Evolutionary conservation across 2,329 filamentous ascomycete genomes (phyloP).

Genomic region (Ascochyta viciae-villosae): DNA sequence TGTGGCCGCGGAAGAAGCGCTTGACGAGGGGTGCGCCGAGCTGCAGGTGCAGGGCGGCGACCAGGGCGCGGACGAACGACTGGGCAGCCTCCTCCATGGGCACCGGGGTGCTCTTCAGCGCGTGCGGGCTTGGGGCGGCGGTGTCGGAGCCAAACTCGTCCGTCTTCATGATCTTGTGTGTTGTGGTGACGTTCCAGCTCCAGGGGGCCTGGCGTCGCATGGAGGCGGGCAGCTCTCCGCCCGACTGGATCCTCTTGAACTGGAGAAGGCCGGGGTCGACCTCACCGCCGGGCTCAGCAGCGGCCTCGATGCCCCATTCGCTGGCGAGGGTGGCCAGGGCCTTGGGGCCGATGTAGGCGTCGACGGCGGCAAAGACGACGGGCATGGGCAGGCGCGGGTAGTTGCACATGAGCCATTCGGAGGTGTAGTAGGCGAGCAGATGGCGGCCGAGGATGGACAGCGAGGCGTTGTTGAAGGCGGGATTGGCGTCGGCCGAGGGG

Average conservation of each 20-base stretch:
- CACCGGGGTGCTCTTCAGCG: conserved; percentile 30
- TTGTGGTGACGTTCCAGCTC: conserved; percentile 53
- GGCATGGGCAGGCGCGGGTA: conserved; percentile 90
- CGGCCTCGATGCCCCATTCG: conserved; percentile 91
- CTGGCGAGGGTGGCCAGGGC: conserved; percentile 75
- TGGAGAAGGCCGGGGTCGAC: conserved; percentile 92
- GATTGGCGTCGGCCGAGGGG: conserved; percentile 78
- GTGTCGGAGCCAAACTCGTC: conserved; percentile 81
- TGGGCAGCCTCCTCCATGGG: conserved; percentile 68
- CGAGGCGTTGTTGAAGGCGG: conserved; percentile 86
- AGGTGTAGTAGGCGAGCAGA: conserved; percentile 85
- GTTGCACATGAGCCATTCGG: conserved; percentile 85
- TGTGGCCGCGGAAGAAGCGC: conserved; percentile 81
- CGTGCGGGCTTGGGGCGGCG: conserved; percentile 33
- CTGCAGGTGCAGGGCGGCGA: conserved; percentile 87
- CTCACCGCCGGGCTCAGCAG: conserved; percentile 85
- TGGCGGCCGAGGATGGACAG: conserved; percentile 82
- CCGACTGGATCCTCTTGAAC: conserved; percentile 62
- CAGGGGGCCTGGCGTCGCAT: conserved; percentile 38
- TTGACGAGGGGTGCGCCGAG: conserved; percentile 79
- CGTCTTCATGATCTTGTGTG: conserved; percentile 79
- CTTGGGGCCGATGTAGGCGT: conserved; percentile 79
- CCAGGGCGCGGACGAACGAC: conserved; percentile 80
- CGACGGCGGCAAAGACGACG: conserved; percentile 86
- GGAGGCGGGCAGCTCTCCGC: conserved; percentile 34